Evolutionary conservation across 805 yeast genomes (phyloP).

Genomic region (Wickerhamiella sergipiensis): DNA sequence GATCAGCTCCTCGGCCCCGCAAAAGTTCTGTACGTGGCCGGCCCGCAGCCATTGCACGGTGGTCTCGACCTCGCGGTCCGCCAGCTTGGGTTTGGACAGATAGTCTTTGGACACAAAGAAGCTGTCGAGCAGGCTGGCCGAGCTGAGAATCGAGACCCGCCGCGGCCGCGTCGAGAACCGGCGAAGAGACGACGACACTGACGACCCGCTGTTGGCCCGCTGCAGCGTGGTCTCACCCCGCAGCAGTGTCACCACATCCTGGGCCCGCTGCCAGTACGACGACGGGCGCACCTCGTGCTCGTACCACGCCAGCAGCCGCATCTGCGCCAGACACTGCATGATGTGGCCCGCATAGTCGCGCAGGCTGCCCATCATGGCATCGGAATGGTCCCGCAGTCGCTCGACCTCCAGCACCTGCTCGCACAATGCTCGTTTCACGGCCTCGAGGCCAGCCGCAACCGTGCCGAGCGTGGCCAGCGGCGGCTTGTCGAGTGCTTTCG

Average conservation of each 20-base stretch:
- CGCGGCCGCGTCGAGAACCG: conserved; percentile 17
- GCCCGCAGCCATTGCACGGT: conserved; percentile 21
- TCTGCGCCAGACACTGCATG: not conserved
- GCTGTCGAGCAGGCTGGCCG: conserved; percentile 17
- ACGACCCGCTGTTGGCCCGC: conserved; percentile 16
- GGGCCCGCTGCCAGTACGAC: conserved; percentile 4
- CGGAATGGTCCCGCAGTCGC: not conserved
- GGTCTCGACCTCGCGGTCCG: conserved; percentile 24
- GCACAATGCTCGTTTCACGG: not conserved
- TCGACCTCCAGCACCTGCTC: not conserved
- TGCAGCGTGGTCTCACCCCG: conserved; percentile 7
- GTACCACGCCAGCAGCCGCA: conserved; percentile 15
- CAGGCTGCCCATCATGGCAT: not conserved
- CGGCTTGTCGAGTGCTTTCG: not conserved
- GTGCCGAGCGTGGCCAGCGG: not conserved
- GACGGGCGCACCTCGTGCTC: conserved; percentile 15
- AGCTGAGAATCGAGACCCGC: conserved; percentile 19
- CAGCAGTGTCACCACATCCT: conserved; percentile 3
- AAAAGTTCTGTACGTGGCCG: conserved; percentile 22
- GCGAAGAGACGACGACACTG: conserved; percentile 4
- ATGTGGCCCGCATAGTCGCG: not conserved
- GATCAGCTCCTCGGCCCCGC: conserved; percentile 25
- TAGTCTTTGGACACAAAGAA: conserved; percentile 21
- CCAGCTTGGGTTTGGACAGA: conserved; percentile 21
- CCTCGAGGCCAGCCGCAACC: not conserved